These are phyloP conservation scores for Lecanicillium sp. DNA, from an alignment of 2,329 filamentous ascomycete genomes.

Conservation along the genomic window DNA sequence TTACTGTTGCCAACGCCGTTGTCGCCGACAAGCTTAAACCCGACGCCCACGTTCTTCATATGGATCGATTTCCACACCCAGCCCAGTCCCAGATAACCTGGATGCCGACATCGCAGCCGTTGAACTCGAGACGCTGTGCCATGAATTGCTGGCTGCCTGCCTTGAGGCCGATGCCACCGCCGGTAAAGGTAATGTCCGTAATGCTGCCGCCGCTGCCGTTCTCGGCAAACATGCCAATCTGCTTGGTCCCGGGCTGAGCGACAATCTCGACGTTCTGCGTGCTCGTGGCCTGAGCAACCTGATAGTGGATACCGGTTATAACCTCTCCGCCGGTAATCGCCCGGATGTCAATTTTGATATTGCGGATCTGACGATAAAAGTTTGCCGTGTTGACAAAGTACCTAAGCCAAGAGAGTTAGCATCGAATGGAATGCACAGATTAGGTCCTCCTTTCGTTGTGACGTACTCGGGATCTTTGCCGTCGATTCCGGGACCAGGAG, in stretches of 20 bases:
- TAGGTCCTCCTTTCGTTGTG: no score
- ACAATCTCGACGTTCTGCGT: constrained; percentile 13
- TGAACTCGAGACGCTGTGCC: constrained; percentile 57
- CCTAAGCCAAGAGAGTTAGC: not conserved
- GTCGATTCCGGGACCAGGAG: constrained; percentile 4
- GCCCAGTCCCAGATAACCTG: constrained; percentile 66
- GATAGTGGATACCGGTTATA: constrained; percentile 13
- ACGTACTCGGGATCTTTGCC: constrained; percentile 6
- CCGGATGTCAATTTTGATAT: constrained; percentile 8
- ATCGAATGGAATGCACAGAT: constrained; percentile 4
- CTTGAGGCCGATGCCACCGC: constrained; percentile 39
- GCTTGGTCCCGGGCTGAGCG: constrained; percentile 1
- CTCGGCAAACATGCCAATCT: constrained; percentile 11
- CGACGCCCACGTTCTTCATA: constrained; percentile 8
- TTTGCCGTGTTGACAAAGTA: constrained; percentile 7
- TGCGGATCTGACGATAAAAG: constrained; percentile 14
- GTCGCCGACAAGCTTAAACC: constrained; percentile 7
- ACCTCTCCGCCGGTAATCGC: not conserved
- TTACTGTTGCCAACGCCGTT: constrained; percentile 1
- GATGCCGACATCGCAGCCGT: constrained; percentile 54
- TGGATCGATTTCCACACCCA: constrained; percentile 40
- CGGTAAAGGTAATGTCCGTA: constrained; percentile 54
- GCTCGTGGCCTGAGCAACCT: constrained; percentile 17
- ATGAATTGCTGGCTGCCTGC: constrained; percentile 59
- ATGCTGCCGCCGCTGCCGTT: constrained; percentile 27